phyloP scores from a whole-genome alignment of 257 asterid species.

The Nicotiana otophora region DNA sequence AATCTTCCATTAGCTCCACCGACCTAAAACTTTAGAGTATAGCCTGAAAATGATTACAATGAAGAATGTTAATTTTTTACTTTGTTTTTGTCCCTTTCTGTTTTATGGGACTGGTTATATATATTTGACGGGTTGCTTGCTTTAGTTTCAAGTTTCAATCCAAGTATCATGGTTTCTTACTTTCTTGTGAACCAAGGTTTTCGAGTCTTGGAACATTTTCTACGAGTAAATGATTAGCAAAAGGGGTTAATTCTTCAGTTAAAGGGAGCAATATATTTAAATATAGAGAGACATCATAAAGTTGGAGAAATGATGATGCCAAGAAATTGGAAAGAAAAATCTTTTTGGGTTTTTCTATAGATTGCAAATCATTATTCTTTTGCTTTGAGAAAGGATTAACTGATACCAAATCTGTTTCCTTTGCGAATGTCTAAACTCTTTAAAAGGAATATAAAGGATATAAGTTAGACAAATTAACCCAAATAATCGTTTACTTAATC shows the following conservation, averaged over 20 bases:
- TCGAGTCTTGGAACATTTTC: not conserved
- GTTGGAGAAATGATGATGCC: not conserved
- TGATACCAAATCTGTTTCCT: not conserved
- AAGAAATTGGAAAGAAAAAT: constrained; percentile 1
- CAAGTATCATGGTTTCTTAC: not conserved
- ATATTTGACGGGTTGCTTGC: not conserved
- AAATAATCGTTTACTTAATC: too few species aligned
- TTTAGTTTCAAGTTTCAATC: constrained; percentile 15
- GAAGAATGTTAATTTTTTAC: not conserved
- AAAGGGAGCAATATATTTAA: not conserved
- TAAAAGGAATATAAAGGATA: too few species aligned
- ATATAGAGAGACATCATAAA: not conserved
- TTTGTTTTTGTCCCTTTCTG: not conserved
- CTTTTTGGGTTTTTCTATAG: not conserved
- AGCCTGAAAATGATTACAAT: not conserved
- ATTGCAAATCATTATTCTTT: not conserved
- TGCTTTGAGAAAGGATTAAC: constrained; percentile 1
- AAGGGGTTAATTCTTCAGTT: not conserved
- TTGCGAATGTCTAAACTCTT: too few species aligned
- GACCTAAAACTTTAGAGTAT: not conserved
- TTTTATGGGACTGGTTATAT: not conserved
- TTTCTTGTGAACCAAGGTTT: constrained; percentile 11
- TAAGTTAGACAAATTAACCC: too few species aligned
- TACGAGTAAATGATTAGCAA: not conserved
- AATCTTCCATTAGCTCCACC: not conserved